These are phyloP conservation scores for Annulohypoxylon truncatum DNA, from an alignment of 2,329 filamentous ascomycete genomes.

Conservation along the genomic window DNA sequence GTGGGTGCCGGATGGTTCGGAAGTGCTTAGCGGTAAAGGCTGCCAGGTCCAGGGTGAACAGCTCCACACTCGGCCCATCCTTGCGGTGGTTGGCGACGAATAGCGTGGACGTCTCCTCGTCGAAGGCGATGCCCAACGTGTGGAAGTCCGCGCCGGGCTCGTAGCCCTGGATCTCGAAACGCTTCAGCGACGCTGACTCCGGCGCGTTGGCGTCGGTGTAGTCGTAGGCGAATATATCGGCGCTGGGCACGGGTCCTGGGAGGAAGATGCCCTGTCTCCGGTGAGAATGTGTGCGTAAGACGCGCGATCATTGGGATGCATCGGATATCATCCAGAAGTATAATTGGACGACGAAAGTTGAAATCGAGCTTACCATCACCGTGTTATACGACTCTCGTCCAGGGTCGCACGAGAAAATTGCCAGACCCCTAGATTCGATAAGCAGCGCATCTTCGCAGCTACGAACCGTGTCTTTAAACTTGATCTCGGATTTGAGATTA, in stretches of 20 bases:
- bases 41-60: slow-evolving; percentile 54
- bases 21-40: slow-evolving; percentile 51
- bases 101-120: slow-evolving; percentile 51
- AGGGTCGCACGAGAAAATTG: slow-evolving; percentile 53
- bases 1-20: slow-evolving; percentile 53
- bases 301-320: not conserved
- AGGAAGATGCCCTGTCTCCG: slow-evolving; percentile 46
- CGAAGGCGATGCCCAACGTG: slow-evolving; percentile 55
- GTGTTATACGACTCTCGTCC: slow-evolving; percentile 55
- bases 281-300: slow-evolving; percentile 4
- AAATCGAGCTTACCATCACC: slow-evolving; percentile 50
- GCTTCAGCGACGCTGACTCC: slow-evolving; percentile 42
- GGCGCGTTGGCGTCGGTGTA: slow-evolving; percentile 46
- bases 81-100: slow-evolving; percentile 54
- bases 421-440: slow-evolving; percentile 51
- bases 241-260: slow-evolving; percentile 44
- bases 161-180: slow-evolving; percentile 45
- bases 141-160: slow-evolving; percentile 51
- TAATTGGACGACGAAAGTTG: not conserved
- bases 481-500: slow-evolving; percentile 47
- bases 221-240: slow-evolving; percentile 53
- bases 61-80: slow-evolving; percentile 53
- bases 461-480: slow-evolving; percentile 51
- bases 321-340: not conserved
- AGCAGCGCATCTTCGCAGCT: slow-evolving; percentile 55